These are phyloP conservation scores for Ruellia speciosa DNA, from an alignment of 305 asterid genomes.

Conservation along the genomic window DNA sequence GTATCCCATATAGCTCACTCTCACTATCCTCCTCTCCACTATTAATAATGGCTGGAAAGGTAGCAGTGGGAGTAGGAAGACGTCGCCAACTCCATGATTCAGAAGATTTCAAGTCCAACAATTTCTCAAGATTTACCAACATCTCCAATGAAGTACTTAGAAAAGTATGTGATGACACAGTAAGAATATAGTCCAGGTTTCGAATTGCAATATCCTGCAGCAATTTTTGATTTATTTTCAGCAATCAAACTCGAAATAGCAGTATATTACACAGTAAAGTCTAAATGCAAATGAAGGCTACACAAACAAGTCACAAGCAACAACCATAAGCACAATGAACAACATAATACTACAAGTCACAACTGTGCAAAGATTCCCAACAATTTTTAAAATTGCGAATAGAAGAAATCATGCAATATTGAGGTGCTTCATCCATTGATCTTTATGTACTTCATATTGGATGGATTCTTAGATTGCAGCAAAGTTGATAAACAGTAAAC, in stretches of 20 bases:
- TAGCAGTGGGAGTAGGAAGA: constrained; percentile 93
- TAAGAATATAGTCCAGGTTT: constrained; percentile 79
- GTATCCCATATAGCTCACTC: constrained; percentile 42
- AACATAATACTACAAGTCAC: constrained; percentile 1
- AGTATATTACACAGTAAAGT: constrained; percentile 3
- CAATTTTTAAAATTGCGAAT: neutral
- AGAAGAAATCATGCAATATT: neutral
- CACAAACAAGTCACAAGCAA: neutral
- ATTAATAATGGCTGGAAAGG: constrained; percentile 66
- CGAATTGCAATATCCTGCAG: constrained; percentile 85
- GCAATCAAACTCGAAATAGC: constrained; percentile 5
- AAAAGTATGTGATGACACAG: constrained; percentile 60
- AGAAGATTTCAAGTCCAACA: constrained; percentile 61
- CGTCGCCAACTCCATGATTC: constrained; percentile 84
- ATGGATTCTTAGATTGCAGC: neutral
- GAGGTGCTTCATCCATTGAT: neutral
- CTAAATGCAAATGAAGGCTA: neutral
- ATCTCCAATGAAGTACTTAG: constrained; percentile 58
- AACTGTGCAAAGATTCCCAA: neutral
- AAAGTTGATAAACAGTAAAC: neutral
- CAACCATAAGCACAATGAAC: neutral
- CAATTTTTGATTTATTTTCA: constrained; percentile 20
- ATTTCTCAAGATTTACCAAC: constrained; percentile 67
- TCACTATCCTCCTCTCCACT: constrained; percentile 75
- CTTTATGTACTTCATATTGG: neutral